Base-by-base conservation (phyloP, 768 basidiomycete species). In the Naematelia aurantialba region DNA sequence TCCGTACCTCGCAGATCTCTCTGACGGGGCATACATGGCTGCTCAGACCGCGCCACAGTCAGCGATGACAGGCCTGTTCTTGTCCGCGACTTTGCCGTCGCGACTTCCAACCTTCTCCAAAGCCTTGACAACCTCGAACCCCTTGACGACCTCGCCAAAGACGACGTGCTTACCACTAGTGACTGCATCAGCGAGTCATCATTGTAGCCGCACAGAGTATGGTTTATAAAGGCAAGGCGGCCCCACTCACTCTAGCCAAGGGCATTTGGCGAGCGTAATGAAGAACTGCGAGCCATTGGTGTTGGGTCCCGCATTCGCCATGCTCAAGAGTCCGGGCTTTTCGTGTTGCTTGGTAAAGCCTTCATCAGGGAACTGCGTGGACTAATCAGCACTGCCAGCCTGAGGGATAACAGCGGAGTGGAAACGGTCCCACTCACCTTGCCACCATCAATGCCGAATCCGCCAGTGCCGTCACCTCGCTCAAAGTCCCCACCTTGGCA, bases 401-500 rank as follows among this genome's bases (percentile, higher is more conserved):
- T 8, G 50, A 22, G 25, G 19, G 39, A 4, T 4, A 42, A 22
- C 44, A 44, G 27, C 5, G 30, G 52, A 13, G 30, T 52, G 13
- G 13, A 19, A 29, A 52, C 19, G 21, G 11, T 22, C 11, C 12
- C 19, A 14, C 60, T 49, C 47, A 66, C 67, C 67, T 75, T 76
- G 56, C 63, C 61, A 12, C 76, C 75, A 62, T 76, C 78, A 65
- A 79, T 77, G 12, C 63, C 69, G 65, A 68, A 67, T 17, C 78
- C 78, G 50, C 78, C 78, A 1, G 75, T 78, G 17, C 78, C 78
- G 57, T 79, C 76, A 34, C 62, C 60, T 24, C 78, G 72, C 27
- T 88, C 89, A 77, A 91, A 90, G 78, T 92, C 90, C 24, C 90
- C 90, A 24, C 70, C 70, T 60, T 72, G 70, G 49, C 66, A 25